phyloP scores from a whole-genome alignment of 345 rosid genomes.

The Raphanus raphanistrum region DNA sequence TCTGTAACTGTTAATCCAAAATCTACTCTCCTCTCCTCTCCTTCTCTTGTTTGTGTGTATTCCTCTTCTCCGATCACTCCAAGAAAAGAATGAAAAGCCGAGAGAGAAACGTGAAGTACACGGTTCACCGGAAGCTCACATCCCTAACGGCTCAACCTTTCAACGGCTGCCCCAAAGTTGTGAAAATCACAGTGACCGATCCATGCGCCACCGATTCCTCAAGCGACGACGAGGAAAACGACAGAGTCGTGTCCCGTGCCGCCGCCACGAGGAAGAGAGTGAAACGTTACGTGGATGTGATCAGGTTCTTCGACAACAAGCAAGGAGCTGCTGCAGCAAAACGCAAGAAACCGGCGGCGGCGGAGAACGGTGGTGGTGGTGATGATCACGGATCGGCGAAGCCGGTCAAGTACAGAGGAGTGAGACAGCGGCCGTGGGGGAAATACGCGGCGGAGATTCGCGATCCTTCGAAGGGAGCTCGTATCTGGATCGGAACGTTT shows the following conservation, averaged over 20 bases:
- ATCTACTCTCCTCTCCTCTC: background rate
- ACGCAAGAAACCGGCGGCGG: background rate
- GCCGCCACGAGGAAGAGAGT: conserved; percentile 28
- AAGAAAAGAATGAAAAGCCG: background rate
- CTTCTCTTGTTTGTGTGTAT: background rate
- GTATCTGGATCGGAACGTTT: conserved; percentile 72
- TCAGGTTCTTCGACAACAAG: conserved; percentile 36
- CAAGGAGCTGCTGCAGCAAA: background rate
- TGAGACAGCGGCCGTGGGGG: conserved; percentile 74
- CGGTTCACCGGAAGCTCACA: conserved; percentile 47
- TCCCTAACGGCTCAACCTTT: background rate
- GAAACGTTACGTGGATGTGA: conserved; percentile 59
- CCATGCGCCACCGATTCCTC: conserved; percentile 78
- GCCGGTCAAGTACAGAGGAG: conserved; percentile 58
- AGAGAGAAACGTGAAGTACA: conserved; percentile 25
- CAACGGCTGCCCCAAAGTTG: conserved; percentile 38
- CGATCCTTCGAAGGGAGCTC: conserved; percentile 46
- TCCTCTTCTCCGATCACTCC: background rate
- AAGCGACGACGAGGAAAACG: conserved; percentile 46
- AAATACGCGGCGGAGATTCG: conserved; percentile 85
- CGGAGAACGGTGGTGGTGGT: too few species aligned
- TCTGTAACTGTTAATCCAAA: background rate
- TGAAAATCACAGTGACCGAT: conserved; percentile 60
- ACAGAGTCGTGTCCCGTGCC: background rate
- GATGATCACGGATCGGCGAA: background rate